phyloP scores from a whole-genome alignment of 2,329 filamentous ascomycete species.

The Biscogniauxia mediterranea region DNA sequence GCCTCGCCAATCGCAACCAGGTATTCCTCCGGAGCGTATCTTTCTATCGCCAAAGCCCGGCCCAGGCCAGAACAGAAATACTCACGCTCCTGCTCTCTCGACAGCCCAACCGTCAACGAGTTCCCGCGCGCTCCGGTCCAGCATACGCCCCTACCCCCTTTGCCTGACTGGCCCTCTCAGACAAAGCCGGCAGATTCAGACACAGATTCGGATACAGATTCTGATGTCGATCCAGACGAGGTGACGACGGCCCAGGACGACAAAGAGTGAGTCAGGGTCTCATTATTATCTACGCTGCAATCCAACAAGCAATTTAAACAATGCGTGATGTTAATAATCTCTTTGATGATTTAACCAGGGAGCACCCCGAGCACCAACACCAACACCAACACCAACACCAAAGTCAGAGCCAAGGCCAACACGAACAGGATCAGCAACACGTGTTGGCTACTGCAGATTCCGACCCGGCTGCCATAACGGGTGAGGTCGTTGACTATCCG shows the following conservation, averaged over 20 bases:
- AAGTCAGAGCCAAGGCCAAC: background rate
- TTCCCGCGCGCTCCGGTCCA: slow-evolving; percentile 39
- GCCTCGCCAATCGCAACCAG: slow-evolving; percentile 51
- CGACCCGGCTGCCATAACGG: slow-evolving; percentile 24
- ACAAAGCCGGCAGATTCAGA: slow-evolving; percentile 15
- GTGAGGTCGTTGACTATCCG: slow-evolving; percentile 27
- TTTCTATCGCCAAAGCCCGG: slow-evolving; percentile 39
- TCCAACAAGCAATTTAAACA: slow-evolving; percentile 20
- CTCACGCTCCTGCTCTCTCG: slow-evolving; percentile 53
- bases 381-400: slow-evolving; percentile 6
- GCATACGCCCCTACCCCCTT: slow-evolving; percentile 12
- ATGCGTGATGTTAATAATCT: slow-evolving; percentile 21
- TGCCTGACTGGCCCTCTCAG: slow-evolving; percentile 16
- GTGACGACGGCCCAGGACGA: slow-evolving; percentile 16
- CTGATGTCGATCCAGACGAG: slow-evolving; percentile 1
- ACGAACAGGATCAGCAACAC: background rate
- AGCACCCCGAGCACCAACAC: slow-evolving; percentile 19
- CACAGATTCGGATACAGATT: background rate
- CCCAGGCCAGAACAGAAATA: slow-evolving; percentile 53
- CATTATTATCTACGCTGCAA: slow-evolving; percentile 26
- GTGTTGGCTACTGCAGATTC: slow-evolving; percentile 20
- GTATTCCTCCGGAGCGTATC: slow-evolving; percentile 43
- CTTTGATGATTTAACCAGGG: slow-evolving; percentile 27
- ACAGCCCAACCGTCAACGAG: slow-evolving; percentile 63
- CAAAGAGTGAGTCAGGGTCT: slow-evolving; percentile 33